Evolutionary conservation across 352 stramenopile genomes (phyloP).

Genomic region (Pythium pectinolyticum): DNA sequence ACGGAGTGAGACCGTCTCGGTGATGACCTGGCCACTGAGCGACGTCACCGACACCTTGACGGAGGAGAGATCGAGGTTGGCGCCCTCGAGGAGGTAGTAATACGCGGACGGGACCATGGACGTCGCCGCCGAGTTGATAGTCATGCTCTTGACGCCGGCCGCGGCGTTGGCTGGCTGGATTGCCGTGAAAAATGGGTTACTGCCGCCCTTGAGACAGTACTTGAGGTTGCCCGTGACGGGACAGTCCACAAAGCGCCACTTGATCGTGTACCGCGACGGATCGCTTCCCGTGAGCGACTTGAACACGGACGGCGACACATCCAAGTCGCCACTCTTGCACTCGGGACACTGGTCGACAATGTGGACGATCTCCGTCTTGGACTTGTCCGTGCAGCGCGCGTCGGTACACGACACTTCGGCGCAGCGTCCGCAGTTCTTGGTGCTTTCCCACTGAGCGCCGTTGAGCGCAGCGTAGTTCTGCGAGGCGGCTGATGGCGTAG

Average conservation of each 20-base stretch:
- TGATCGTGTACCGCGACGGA: conserved; percentile 27
- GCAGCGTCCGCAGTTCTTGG: conserved; percentile 42
- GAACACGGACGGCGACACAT: conserved; percentile 46
- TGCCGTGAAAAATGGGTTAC: conserved; percentile 55
- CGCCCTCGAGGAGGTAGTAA: conserved; percentile 47
- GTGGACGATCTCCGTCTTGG: conserved; percentile 51
- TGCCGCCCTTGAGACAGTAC: conserved; percentile 55
- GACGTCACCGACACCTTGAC: conserved; percentile 55
- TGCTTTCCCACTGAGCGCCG: conserved; percentile 47
- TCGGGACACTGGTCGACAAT: conserved; percentile 66
- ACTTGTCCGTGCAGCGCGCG: conserved; percentile 32
- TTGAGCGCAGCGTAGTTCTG: conserved; percentile 68
- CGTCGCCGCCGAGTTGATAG: conserved; percentile 48
- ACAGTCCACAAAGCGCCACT: conserved; percentile 45
- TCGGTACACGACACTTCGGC: conserved; percentile 41
- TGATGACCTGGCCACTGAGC: conserved; percentile 52
- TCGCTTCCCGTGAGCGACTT: conserved; percentile 33
- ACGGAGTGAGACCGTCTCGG: conserved; percentile 56
- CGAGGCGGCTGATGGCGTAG: conserved; percentile 29
- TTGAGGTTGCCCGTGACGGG: conserved; percentile 32
- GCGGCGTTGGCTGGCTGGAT: conserved; percentile 62
- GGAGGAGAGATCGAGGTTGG: conserved; percentile 31
- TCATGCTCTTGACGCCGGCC: conserved; percentile 45
- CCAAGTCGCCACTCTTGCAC: conserved; percentile 47
- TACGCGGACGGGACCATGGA: conserved; percentile 54